A percentile compares a stretch with the other conserved stretches of the same genome.
phyloP scores from a whole-genome alignment of 192 early-diverging fungal species.

The Lunasporangiospora selenospora region DNA sequence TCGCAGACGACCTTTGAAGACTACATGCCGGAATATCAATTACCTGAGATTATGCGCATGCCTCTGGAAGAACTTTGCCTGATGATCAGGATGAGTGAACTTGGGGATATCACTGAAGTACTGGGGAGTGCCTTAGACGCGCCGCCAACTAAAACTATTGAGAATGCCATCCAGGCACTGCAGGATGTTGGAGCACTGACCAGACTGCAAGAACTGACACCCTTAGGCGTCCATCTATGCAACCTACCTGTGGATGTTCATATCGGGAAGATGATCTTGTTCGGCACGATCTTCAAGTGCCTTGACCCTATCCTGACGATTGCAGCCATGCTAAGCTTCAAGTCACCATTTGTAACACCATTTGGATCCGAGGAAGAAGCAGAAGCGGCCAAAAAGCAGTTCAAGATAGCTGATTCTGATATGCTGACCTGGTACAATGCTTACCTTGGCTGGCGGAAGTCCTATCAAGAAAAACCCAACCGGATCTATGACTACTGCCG shows the following conservation, averaged over 20 bases:
- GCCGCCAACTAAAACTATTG: conserved; percentile 66
- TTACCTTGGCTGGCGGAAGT: conserved; percentile 55
- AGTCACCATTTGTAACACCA: conserved; percentile 61
- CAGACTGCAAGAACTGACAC: conserved; percentile 65
- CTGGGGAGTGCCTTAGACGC: conserved; percentile 70
- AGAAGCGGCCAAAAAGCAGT: conserved; percentile 48
- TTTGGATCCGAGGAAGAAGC: conserved; percentile 61
- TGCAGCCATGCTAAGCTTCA: conserved; percentile 68
- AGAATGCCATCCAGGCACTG: conserved; percentile 65
- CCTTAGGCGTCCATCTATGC: conserved; percentile 72
- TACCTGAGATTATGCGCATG: conserved; percentile 82
- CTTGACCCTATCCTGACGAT: conserved; percentile 80
- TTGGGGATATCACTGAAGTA: conserved; percentile 61
- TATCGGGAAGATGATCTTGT: conserved; percentile 85
- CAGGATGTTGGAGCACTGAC: conserved; percentile 59
- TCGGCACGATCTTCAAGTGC: conserved; percentile 77
- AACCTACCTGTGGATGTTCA: conserved; percentile 79
- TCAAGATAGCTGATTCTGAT: conserved; percentile 55
- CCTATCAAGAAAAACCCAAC: conserved; percentile 19
- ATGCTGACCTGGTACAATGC: conserved; percentile 61
- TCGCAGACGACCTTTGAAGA: conserved; percentile 54
- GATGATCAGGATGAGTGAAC: conserved; percentile 71
- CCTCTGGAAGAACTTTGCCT: conserved; percentile 88
- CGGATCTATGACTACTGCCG: conserved; percentile 52
- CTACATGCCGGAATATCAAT: conserved; percentile 65